Evolutionary conservation across 179 eudicot species (phyloP).

Genomic region (Dionaea muscipula): DNA sequence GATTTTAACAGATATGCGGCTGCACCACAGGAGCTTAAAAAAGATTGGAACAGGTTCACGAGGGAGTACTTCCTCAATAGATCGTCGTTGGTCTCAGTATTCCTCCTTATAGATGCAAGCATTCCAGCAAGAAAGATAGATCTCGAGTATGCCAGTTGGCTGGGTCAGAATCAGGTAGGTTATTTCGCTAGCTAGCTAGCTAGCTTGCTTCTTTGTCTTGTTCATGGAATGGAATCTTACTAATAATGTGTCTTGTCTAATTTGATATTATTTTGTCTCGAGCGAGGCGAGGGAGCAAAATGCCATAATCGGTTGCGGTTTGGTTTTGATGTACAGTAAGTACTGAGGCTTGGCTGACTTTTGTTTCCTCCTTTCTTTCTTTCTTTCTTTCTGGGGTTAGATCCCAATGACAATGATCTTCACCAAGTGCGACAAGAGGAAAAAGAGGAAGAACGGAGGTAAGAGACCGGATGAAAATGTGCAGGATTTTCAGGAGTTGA

Average conservation of each 20-base stretch:
- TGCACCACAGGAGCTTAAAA: conserved; percentile 63
- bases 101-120: conserved; percentile 85
- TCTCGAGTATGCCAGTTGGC: conserved; percentile 95
- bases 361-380: neutral
- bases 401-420: conserved; percentile 90
- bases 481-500: conserved; percentile 54
- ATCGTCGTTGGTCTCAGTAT: conserved; percentile 66
- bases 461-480: conserved; percentile 82
- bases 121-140: conserved; percentile 77
- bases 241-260: neutral
- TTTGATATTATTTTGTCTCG: neutral
- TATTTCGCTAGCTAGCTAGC: neutral
- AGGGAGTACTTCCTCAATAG: conserved; percentile 78
- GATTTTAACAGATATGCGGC: conserved; percentile 48
- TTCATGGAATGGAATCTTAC: neutral
- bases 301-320: neutral
- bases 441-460: conserved; percentile 90
- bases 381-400: conserved; percentile 22
- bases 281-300: neutral
- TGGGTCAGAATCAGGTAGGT: conserved; percentile 79
- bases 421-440: conserved; percentile 96
- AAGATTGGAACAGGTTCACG: conserved; percentile 88
- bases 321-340: too few species aligned
- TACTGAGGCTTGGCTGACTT: too few species aligned
- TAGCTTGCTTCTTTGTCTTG: too few species aligned